Evolutionary conservation across 441 rosid genomes (phyloP).

Genomic region (Bruguiera hainesii): DNA sequence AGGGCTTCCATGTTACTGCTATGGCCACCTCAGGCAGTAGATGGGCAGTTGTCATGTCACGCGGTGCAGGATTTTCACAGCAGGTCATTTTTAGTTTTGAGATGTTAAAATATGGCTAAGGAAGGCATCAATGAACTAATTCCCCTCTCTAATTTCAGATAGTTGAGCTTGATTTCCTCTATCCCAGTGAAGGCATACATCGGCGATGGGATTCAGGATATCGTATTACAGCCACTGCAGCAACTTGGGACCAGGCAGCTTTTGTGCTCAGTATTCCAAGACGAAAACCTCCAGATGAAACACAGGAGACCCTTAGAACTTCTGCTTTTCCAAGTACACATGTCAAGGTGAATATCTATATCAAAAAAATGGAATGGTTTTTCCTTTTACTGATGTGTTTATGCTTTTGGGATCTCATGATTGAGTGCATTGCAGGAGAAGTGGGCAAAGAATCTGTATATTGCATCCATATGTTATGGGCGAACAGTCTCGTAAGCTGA

Average conservation of each 20-base stretch:
- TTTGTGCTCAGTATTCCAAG: slow-evolving; percentile 66
- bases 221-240: slow-evolving; percentile 81
- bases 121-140: neutral
- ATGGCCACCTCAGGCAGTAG: slow-evolving; percentile 73
- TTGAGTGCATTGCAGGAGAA: slow-evolving; percentile 50
- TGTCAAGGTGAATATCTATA: slow-evolving; percentile 49
- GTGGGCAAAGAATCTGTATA: slow-evolving; percentile 64
- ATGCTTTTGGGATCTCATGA: neutral
- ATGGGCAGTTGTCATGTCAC: slow-evolving; percentile 84
- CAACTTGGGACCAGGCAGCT: slow-evolving; percentile 80
- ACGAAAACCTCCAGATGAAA: slow-evolving; percentile 52
- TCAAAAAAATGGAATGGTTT: neutral
- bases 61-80: slow-evolving; percentile 53
- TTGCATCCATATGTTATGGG: slow-evolving; percentile 63
- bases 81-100: slow-evolving; percentile 38
- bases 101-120: neutral
- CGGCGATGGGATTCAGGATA: slow-evolving; percentile 58
- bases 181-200: slow-evolving; percentile 87
- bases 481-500: slow-evolving; percentile 50
- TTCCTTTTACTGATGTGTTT: neutral
- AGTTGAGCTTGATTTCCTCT: slow-evolving; percentile 78
- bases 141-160: slow-evolving; percentile 37
- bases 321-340: slow-evolving; percentile 63
- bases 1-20: slow-evolving; percentile 67
- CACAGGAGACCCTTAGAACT: slow-evolving; percentile 75